A percentile compares a stretch with the other conserved stretches of the same genome.
phyloP scores from a whole-genome alignment of 2,329 filamentous ascomycete genomes.

The Ophiostoma himal-ulmi region DNA sequence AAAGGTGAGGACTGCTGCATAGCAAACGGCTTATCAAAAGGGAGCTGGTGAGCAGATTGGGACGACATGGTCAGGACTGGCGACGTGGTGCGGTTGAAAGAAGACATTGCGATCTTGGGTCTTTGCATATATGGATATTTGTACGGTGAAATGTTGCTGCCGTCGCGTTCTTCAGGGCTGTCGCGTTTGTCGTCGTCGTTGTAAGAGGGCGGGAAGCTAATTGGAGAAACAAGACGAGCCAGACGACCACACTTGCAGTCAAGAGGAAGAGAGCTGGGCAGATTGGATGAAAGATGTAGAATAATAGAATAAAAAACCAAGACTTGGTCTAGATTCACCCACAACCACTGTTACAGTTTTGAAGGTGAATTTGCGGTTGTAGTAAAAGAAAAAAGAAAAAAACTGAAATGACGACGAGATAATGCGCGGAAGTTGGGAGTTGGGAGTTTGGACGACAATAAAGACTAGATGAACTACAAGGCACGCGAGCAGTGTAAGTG shows the following conservation, averaged over 20 bases:
- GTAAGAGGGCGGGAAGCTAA: conserved; percentile 6
- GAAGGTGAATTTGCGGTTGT: not conserved
- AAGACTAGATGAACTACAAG: conserved; percentile 5
- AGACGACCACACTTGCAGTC: conserved; percentile 5
- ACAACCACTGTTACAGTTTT: not conserved
- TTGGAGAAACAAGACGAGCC: conserved; percentile 2
- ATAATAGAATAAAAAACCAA: not conserved
- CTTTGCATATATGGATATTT: not conserved
- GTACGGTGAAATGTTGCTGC: not conserved
- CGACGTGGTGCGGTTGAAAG: conserved; percentile 41
- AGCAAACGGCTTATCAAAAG: conserved; percentile 38
- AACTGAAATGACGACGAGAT: not conserved
- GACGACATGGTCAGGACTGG: conserved; percentile 45
- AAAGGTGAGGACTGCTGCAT: conserved; percentile 37
- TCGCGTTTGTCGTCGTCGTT: not conserved
- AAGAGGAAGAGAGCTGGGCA: not conserved
- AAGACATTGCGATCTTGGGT: conserved; percentile 36
- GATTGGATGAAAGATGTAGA: not conserved
- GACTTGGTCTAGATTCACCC: not conserved
- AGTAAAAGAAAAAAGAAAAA: not conserved
- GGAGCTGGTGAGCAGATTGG: conserved; percentile 39
- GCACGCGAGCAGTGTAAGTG: conserved; percentile 24
- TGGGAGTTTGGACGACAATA: not conserved
- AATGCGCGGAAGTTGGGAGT: not conserved
- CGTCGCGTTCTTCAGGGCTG: not conserved